phyloP scores from a whole-genome alignment of 305 asterid genomes.

The Fraxinus greggii region DNA sequence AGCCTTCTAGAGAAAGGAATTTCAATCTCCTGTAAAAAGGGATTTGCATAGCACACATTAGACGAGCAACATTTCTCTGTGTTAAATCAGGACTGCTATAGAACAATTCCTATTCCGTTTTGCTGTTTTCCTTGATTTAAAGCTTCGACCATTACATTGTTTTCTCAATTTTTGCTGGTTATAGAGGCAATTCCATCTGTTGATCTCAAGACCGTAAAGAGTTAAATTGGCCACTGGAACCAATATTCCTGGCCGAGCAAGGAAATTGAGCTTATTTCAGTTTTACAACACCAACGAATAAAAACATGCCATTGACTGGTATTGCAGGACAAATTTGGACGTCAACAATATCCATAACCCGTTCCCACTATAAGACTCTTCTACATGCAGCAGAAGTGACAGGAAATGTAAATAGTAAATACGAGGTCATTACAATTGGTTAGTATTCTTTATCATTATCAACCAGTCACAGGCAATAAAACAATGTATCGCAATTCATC shows the following conservation, averaged over 20 bases:
- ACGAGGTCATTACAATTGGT: background rate
- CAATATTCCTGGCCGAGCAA: background rate
- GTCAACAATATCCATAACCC: background rate
- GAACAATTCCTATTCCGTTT: background rate
- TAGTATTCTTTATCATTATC: background rate
- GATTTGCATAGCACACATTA: background rate
- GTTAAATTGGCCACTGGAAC: background rate
- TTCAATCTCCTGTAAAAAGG: slow-evolving; percentile 50
- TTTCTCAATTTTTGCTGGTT: background rate
- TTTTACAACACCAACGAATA: background rate
- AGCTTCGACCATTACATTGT: background rate
- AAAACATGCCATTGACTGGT: background rate
- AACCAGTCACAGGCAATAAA: background rate
- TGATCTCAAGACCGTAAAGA: background rate
- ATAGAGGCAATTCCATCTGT: background rate
- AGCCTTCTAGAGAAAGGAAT: slow-evolving; percentile 60
- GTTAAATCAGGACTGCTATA: background rate
- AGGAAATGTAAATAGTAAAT: background rate
- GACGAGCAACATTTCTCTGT: background rate
- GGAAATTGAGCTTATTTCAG: background rate
- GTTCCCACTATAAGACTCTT: background rate
- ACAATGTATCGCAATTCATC: background rate
- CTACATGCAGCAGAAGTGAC: background rate
- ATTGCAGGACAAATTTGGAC: background rate
- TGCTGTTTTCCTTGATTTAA: background rate